Percentiles rank a stretch among this genome's conserved stretches.
Conservation (phyloP, 129 eudicot species). For the Gnaphalium uliginosum region DNA sequence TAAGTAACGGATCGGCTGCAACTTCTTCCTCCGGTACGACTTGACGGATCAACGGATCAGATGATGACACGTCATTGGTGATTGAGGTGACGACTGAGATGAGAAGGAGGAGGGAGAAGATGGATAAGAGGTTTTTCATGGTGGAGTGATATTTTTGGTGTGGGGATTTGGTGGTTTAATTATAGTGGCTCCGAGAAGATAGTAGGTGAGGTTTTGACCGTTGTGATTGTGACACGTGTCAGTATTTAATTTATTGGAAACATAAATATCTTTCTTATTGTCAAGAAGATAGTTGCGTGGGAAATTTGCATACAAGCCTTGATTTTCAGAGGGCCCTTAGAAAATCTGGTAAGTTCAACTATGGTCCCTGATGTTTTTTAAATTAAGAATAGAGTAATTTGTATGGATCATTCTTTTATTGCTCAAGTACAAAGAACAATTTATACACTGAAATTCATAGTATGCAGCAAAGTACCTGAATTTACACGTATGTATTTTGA, state of each 20-base stretch:
- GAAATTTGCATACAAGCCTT: not conserved
- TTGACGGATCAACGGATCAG: slow-evolving; percentile 69
- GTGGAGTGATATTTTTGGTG: slow-evolving; percentile 16
- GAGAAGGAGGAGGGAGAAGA: slow-evolving; percentile 29
- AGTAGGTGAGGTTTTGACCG: slow-evolving; percentile 23
- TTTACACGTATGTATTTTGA: no score
- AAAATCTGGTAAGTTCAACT: not conserved
- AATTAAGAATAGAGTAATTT: no score
- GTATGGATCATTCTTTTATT: no score
- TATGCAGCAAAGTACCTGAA: no score
- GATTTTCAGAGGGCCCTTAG: not conserved
- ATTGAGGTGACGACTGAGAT: slow-evolving; percentile 22
- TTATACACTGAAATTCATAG: no score
- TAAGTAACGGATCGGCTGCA: slow-evolving; percentile 44
- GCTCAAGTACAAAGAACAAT: no score
- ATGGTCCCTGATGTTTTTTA: not conserved
- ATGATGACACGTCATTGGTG: slow-evolving; percentile 17
- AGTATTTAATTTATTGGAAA: not conserved
- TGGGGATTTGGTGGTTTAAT: not conserved
- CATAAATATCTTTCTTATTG: not conserved
- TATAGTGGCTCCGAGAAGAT: slow-evolving; percentile 34
- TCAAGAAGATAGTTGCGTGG: slow-evolving; percentile 11
- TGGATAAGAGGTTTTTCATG: slow-evolving; percentile 12
- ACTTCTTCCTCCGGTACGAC: slow-evolving; percentile 50
- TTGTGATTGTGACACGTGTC: slow-evolving; percentile 12